Evolutionary conservation across 306 rosid species (phyloP).

Genomic region (Leucaena leucocephala): DNA sequence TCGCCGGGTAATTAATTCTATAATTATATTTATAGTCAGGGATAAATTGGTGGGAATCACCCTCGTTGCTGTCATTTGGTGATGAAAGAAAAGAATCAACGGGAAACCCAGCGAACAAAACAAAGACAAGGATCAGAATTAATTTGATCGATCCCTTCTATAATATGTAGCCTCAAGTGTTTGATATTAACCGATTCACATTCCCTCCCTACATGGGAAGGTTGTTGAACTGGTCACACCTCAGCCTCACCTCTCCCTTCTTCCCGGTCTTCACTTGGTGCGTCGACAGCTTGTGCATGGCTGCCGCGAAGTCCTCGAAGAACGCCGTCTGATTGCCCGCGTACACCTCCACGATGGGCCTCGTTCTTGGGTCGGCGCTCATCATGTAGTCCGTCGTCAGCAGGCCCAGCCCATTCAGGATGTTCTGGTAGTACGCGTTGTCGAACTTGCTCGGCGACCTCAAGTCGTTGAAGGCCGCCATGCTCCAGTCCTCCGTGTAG

Average conservation of each 20-base stretch:
- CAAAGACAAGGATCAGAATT: neutral
- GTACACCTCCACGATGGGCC: conserved; percentile 47
- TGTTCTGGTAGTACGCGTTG: conserved; percentile 43
- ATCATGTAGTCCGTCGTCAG: conserved; percentile 36
- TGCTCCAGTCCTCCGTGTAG: conserved; percentile 23
- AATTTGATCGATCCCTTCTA: neutral
- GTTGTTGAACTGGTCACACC: conserved; percentile 49
- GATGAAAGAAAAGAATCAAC: neutral
- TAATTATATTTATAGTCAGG: neutral
- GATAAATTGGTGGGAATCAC: neutral
- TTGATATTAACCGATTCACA: neutral
- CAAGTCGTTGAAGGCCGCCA: conserved; percentile 56
- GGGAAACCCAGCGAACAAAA: too few relatives aligned
- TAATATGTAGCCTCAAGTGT: neutral
- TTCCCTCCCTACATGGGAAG: neutral
- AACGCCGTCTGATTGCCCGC: conserved; percentile 40
- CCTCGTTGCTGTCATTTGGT: neutral
- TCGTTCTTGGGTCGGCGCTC: conserved; percentile 41
- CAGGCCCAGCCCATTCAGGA: conserved; percentile 47
- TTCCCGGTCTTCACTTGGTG: conserved; percentile 38
- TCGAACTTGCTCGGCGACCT: conserved; percentile 54
- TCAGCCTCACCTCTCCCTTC: conserved; percentile 45
- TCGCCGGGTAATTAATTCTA: too few relatives aligned
- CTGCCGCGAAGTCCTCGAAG: conserved; percentile 45
- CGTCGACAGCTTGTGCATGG: conserved; percentile 40